Evolutionary conservation across 108 stramenopile species (phyloP).

Genomic region (Cyclotella kingstonii): DNA sequence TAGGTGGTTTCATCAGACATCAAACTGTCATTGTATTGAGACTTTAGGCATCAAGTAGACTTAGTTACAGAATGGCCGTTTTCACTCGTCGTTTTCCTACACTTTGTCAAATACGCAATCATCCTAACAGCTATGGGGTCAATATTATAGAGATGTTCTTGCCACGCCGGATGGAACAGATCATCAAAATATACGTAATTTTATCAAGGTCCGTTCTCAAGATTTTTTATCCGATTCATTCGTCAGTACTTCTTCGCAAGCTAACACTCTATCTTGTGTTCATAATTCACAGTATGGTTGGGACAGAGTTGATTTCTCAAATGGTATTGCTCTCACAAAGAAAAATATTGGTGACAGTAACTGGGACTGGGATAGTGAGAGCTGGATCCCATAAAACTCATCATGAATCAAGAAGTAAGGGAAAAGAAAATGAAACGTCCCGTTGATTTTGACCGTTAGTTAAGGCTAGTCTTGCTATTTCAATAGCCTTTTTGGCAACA

Average conservation of each 20-base stretch:
- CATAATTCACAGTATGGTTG: constrained; percentile 33
- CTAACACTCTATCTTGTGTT: neutral
- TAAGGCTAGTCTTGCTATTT: no score
- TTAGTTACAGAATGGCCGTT: no score
- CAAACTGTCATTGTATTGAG: no score
- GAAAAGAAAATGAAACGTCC: no score
- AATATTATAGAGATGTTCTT: constrained; percentile 84
- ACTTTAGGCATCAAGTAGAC: no score
- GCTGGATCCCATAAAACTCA: constrained; percentile 69
- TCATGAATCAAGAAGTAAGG: no score
- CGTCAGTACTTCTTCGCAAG: neutral
- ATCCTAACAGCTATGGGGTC: constrained; percentile 66
- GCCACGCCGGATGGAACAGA: constrained; percentile 69
- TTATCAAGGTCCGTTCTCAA: constrained; percentile 57
- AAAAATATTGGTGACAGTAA: constrained; percentile 72
- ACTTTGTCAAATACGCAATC: neutral
- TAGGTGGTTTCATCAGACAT: constrained; percentile 16
- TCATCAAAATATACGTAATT: constrained; percentile 87
- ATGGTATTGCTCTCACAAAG: constrained; percentile 83
- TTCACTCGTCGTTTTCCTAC: no score
- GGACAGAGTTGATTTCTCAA: constrained; percentile 82
- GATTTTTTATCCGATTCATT: neutral
- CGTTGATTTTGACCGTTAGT: no score
- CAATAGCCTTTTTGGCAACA: no score
- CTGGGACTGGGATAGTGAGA: constrained; percentile 81